Evolutionary conservation across 495 filamentous ascomycete genomes (phyloP), one percentile per base, ranked within the genome.

Genomic region (Neurospora cerealis): DNA sequence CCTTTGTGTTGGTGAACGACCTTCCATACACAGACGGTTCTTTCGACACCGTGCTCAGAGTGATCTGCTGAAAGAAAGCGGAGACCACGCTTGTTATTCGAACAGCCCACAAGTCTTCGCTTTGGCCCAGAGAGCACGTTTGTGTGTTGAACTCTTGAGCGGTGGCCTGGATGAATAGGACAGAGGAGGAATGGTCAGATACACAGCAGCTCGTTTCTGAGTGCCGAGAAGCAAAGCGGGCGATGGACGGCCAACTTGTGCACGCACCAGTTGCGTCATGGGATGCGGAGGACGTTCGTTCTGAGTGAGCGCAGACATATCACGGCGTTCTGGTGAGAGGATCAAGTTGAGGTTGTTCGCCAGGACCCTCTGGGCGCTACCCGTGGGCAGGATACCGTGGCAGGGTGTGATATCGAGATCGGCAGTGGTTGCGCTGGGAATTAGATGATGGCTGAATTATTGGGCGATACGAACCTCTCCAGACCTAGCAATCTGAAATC

Each of bases 1-100:
- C 11, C 5, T 60, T 6, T 60, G 21, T 28, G 11, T 2, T 15
- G 24, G 24, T 48, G 46, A 11, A 32, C 13, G 24, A 2, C 13
- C 1, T 3, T 28, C 3, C 0, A 8, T 0, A 7, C 13, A 60
- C 11, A 7, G 1, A 21, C 0, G 5, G 13, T 17, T 5, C 8
- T 28, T 8, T 62, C 24, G 13, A 62, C 54, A 62, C 11, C 24
- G 13, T 0, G 6, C 4, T 32, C 24, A 62, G 24, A 1, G 54
- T 32, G 11, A 17, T 0, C 3, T 62, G 0, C 1, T 21, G 2
- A 28, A 60, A 24, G 48, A 62, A 32, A 32, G 54, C 9, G 54
- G 1, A 15, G 54, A 0, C 2, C 3, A 62, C 17, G 54, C 24
- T 62, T 32, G 24, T 32, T 3, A 5, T 32, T 62, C 54, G 24